Evolutionary conservation across 2,329 filamentous ascomycete genomes (phyloP).

Genomic region (Fusarium dimerum): DNA sequence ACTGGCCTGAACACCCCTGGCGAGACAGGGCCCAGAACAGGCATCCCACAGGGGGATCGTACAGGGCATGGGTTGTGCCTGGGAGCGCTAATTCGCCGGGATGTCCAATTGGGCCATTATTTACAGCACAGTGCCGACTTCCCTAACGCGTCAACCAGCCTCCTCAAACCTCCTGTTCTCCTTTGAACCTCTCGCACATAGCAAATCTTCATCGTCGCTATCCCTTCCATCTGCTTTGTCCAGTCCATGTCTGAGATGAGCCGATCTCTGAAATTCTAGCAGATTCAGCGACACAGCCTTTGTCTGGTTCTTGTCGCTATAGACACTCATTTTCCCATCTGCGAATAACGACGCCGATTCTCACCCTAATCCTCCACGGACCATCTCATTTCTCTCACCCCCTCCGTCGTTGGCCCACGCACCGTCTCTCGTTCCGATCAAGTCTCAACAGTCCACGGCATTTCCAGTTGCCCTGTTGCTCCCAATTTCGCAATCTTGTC

Average conservation of each 20-base stretch:
- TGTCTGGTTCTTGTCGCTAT: conserved; percentile 3
- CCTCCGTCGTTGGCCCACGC: conserved; percentile 11
- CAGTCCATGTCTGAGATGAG: conserved; percentile 7
- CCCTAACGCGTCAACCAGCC: conserved; percentile 19
- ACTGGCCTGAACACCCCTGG: background rate
- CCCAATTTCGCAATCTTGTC: background rate
- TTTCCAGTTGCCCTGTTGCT: background rate
- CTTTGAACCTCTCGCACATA: conserved; percentile 9
- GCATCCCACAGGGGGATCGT: background rate
- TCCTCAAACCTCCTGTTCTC: conserved; percentile 25
- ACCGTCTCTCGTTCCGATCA: conserved; percentile 13
- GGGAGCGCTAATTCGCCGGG: conserved; percentile 10
- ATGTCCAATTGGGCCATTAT: conserved; percentile 2
- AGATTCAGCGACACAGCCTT: background rate
- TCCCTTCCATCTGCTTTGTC: conserved; percentile 17
- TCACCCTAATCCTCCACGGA: conserved; percentile 9
- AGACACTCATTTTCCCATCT: conserved; percentile 3
- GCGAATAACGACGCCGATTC: background rate
- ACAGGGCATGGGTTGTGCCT: background rate
- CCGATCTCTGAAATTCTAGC: background rate
- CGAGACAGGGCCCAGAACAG: background rate
- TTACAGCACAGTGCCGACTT: conserved; percentile 25
- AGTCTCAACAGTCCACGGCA: background rate
- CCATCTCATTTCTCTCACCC: conserved; percentile 16
- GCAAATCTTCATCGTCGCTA: conserved; percentile 22